Base-by-base conservation (phyloP, 176 grass and related monocot species). In the Aechmea fasciata region DNA sequence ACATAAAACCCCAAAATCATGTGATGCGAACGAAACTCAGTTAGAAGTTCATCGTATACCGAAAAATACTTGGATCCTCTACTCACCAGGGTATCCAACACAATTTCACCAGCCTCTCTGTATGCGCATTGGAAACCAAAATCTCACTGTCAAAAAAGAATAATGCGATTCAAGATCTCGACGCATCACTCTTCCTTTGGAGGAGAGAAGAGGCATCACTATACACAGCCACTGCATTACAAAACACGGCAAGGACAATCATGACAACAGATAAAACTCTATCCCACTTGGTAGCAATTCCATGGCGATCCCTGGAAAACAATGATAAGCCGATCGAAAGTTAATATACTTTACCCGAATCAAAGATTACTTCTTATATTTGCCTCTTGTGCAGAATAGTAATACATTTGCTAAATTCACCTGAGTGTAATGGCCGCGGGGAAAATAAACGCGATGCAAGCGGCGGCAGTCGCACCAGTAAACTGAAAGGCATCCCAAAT, bases 401-500 rank as follows among this genome's bases (percentile, higher is more conserved):
- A 25, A 57, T 53, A 14, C 10, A 48, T 33, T 49, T 22, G 53
- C 33, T 41, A 7, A 74, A 64, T 62, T 77, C 83, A 92, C 93
- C 84, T 89, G 20, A 97, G 80, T 51, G 84, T 85, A 64, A 97
- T 87, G 12, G 89, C 83, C 26, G 89, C 89, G 48, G 93, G 93
- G 62, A 97, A 92, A 83, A 92, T 92, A 67, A 92, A 97, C 65
- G 72, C 93, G 13, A 97, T 92, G 68, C 93, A 97, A 63, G 92
- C 93, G 64, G 93, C 93, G 71, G 93, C 93, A 63, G 93, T 97
- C 29, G 93, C 93, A 19, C 93, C 93, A 1, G 93, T 97, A 63
- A 97, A 89, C 50, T 97, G 93, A 64, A 97, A 97, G 57, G 84
- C 93, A 77, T 92, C 93, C 93, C 93, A 97, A 65, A 97, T 97